Conservation (phyloP, 495 filamentous ascomycete genomes). For the Evansstolkia leycettana region DNA sequence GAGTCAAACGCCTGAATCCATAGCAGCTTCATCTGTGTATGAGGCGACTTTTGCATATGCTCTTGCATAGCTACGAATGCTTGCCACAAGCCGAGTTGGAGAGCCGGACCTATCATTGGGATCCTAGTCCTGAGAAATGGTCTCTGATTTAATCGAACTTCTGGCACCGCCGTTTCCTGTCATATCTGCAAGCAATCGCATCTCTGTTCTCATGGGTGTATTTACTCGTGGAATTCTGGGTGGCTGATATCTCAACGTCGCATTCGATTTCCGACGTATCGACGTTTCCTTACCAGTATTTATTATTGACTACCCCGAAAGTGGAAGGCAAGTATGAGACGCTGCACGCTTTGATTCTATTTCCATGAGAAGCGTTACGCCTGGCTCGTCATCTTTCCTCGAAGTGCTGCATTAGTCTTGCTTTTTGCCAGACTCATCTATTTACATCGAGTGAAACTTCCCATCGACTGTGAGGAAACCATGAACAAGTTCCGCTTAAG, state of each 20-base stretch:
- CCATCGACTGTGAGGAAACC: too few species aligned
- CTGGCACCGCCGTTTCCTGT: neutral
- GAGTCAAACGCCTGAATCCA: slow-evolving; percentile 8
- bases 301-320: too few species aligned
- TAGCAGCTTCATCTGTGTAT: neutral
- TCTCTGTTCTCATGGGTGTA: neutral
- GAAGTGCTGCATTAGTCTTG: too few species aligned
- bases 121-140: neutral
- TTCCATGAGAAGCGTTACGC: too few species aligned
- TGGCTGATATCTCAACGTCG: neutral
- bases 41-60: neutral
- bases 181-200: neutral
- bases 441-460: too few species aligned
- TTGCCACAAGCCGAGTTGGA: neutral
- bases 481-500: neutral
- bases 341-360: too few species aligned
- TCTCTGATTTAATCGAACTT: neutral
- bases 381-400: too few species aligned
- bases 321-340: too few species aligned
- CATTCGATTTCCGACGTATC: slow-evolving; percentile 1
- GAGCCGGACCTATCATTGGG: neutral
- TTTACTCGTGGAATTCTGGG: neutral
- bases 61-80: neutral
- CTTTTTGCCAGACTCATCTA: too few species aligned
- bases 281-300: too few species aligned